Evolutionary conservation across 192 early-diverging fungal genomes (phyloP), one percentile per base, ranked within the genome.

Genomic region (Oehlia diaphana): DNA sequence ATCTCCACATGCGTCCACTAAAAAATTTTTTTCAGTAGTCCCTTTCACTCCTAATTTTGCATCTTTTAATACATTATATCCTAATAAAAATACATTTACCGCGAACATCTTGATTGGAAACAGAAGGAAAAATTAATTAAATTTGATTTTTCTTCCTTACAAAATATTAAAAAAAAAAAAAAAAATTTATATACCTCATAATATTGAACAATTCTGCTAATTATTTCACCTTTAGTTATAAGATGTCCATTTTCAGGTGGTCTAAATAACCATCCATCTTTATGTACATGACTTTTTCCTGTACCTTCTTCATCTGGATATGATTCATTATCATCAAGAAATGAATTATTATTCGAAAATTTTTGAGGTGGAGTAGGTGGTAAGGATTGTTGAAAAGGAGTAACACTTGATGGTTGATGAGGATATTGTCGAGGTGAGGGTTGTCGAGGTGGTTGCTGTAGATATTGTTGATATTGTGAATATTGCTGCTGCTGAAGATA

Each of bases 241-340:
- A 78, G 42, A 13, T 78, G 76, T 4, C 76, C 76, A 78, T 78
- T 16, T 26, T 78, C 62, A 33, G 76, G 76, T 58, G 65, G 76
- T 16, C 76, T 39, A 68, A 65, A 78, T 21, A 65, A n/a, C 76
- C 76, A 78, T 37, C 76, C 76, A 35, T 68, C 76, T 31, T 65
- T 31, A 28, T 37, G 26, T 14, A 53, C 72, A 47, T 37, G 47
- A n/a, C 28, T 71, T 71, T 14, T 2, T 42, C 21, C 12, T 47
- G 44, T 47, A 47, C 44, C 44, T 47, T 47, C 44, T 47, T 47
- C 44, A 47, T 47, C 44, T 3, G 44, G 0, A 12, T 47, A 47
- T 47, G 44, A 58, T 21, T 9, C 19, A 16, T 44, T 70, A n/a
- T 71, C 33, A 66, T 66, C 65, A 19, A n/a, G 23, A 66, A 4